These are phyloP conservation scores for Apium graveolens DNA, from an alignment of 129 eudicot species.

Conservation along the genomic window DNA sequence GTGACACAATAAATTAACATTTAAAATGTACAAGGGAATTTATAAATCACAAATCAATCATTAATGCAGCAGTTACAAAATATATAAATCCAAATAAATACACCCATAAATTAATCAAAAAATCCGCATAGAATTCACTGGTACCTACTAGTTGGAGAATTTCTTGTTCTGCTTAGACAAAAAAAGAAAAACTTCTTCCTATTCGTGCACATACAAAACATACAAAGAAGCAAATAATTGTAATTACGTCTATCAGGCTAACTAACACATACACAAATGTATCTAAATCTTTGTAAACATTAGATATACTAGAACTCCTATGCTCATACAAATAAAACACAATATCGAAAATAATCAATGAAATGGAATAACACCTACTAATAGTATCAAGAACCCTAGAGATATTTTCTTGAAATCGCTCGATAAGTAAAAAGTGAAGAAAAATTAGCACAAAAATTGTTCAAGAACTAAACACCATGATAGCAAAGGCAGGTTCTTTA, in stretches of 20 bases:
- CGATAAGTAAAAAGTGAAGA: neutral
- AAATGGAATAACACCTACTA: neutral
- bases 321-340: neutral
- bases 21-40: no score
- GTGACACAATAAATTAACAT: no score
- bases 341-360: neutral
- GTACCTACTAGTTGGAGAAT: no score
- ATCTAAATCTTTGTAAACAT: neutral
- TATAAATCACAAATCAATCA: no score
- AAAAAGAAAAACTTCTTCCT: neutral
- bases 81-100: no score
- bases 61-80: no score
- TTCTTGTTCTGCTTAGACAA: no score
- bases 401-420: neutral
- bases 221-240: neutral
- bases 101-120: no score
- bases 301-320: neutral
- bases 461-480: neutral
- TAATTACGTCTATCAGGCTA: no score
- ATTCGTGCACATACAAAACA: neutral
- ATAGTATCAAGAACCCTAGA: neutral
- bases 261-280: neutral
- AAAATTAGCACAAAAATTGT: neutral
- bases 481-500: neutral
- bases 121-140: no score